phyloP scores from a whole-genome alignment of 1,284 basidiomycete genomes.

The Puccinia horiana region DNA sequence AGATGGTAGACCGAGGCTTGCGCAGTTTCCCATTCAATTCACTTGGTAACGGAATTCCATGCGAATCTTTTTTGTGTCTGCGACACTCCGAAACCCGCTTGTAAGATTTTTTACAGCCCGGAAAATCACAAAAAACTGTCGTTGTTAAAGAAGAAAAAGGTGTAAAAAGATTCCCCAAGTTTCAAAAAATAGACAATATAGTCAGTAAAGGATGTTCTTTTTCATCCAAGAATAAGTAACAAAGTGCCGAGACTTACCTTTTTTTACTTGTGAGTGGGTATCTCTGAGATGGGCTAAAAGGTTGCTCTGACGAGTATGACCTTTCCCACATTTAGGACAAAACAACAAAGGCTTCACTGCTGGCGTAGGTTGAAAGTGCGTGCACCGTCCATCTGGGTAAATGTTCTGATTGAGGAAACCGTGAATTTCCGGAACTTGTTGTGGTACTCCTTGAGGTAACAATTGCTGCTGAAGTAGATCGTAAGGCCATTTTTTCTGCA shows the following conservation, averaged over 20 bases:
- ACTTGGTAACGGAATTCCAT: conserved; percentile 43
- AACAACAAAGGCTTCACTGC: conserved; percentile 21
- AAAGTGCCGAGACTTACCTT: conserved; percentile 8
- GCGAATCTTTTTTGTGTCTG: conserved; percentile 43
- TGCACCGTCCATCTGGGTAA: not conserved
- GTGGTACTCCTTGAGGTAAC: not conserved
- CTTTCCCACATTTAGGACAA: conserved; percentile 44
- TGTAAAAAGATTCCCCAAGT: not conserved
- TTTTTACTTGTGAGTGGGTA: conserved; percentile 45
- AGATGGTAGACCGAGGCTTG: conserved; percentile 24
- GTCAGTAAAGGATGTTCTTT: not conserved
- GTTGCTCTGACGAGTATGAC: conserved; percentile 46
- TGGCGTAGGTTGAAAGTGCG: not conserved
- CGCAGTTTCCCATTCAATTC: conserved; percentile 37
- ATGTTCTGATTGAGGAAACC: not conserved
- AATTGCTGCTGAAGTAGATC: not conserved
- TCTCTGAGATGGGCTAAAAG: conserved; percentile 47
- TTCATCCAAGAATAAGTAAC: not conserved
- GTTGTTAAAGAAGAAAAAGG: not conserved
- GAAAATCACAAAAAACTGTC: conserved; percentile 38
- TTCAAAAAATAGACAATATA: not conserved
- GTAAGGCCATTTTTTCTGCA: not conserved
- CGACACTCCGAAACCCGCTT: conserved; percentile 46
- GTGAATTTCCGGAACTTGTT: not conserved
- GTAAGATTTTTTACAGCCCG: conserved; percentile 43